Conservation (phyloP, 2,329 filamentous ascomycete genomes). For the Trichoderma simmonsii region DNA sequence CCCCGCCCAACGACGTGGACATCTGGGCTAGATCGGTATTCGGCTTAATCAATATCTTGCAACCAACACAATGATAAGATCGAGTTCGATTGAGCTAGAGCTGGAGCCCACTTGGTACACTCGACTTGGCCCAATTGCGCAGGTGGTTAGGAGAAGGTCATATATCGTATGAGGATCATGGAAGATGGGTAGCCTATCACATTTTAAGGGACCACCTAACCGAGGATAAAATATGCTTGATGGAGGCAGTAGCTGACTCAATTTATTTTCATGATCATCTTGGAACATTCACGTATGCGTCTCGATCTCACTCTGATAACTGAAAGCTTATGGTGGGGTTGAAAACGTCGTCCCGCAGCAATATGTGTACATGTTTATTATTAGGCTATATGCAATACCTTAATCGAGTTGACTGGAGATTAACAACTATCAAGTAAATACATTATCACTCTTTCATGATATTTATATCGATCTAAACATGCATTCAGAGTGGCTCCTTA, state of each 20-base stretch:
- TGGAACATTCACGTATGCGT: neutral
- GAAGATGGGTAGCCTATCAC: neutral
- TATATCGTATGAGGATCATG: neutral
- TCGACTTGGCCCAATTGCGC: neutral
- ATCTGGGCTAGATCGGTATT: neutral
- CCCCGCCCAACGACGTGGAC: neutral
- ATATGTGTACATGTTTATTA: neutral
- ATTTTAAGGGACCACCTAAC: neutral
- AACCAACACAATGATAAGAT: neutral
- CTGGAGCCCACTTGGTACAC: neutral
- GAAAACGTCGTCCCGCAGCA: neutral
- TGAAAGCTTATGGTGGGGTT: neutral
- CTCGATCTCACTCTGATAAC: neutral
- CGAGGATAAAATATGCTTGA: neutral
- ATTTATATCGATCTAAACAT: neutral
- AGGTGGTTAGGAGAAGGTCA: neutral
- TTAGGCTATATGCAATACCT: neutral
- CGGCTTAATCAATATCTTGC: neutral
- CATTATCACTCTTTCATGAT: neutral
- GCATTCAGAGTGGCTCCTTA: neutral
- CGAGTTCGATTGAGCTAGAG: neutral
- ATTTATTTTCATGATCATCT: neutral
- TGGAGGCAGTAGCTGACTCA: neutral
- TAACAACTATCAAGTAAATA: neutral
- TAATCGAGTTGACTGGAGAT: neutral